Base-by-base conservation (phyloP, 176 grass and related monocot genomes). In the Melocanna baccifera region DNA sequence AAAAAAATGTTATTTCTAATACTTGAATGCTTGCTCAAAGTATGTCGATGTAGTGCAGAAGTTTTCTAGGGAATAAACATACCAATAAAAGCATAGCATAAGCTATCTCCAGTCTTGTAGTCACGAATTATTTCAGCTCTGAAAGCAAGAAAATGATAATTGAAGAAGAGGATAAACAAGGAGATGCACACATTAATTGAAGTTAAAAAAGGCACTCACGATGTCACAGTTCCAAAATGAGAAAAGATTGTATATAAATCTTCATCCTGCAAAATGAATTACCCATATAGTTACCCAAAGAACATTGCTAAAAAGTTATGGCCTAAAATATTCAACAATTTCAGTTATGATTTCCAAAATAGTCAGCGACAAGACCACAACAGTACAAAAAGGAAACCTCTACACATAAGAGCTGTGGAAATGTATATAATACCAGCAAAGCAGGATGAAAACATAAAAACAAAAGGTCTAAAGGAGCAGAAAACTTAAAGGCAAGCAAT, bases 11-110 rank as follows among this genome's bases (percentile, higher is more conserved):
- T 85, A 85, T 56, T 71, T 20, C 5, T 50, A 66, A 79, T 26
- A 50, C 13, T 55, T 4, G 13, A 36, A 58, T 68, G 20, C 69
- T 76, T 59, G 51, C 15, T 69, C 20, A 40, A 28, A 28, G 40
- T 25, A 76, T 61, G 16, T 50, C 50, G 81, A 20, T 26, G 12
- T 58, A 67, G 22, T 63, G 73, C 30, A 88, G 18, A 84, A 46
- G 79, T 69, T 71, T 39, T 62, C 64, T 56, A 62, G 28, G 63
- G 28, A 25, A 77, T 66, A 32, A 88, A 57, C 34, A 62, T 90
- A 94, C 89, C 96, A 77, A 98, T 95, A 71, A 95, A 98, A 83
- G 96, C 96, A 75, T 98, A 98, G 57, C 96, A 95, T 72, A 98
- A 95, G 74, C 96, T 95, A 87, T 98, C 93, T 59, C 89, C 96